phyloP scores from a whole-genome alignment of 2,329 filamentous ascomycete species.

The Pleochaeta shiraiana region DNA sequence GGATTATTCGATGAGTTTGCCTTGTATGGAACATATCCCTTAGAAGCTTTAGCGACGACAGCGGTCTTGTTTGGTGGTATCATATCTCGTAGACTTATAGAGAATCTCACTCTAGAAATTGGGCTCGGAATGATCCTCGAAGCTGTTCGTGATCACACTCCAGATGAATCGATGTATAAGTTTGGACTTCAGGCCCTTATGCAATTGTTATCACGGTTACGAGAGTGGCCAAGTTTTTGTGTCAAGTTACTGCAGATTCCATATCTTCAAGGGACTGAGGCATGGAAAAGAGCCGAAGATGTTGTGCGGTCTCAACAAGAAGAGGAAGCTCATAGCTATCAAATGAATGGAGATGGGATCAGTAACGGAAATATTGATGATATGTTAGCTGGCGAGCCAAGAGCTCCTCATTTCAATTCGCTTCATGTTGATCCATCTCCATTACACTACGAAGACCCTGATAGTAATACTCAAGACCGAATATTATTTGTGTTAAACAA shows the following conservation, averaged over 20 bases:
- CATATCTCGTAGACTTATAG: slow-evolving; percentile 81
- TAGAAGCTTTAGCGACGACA: slow-evolving; percentile 90
- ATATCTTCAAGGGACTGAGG: slow-evolving; percentile 63
- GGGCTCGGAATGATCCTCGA: slow-evolving; percentile 98
- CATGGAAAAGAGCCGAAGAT: slow-evolving; percentile 63
- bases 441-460: slow-evolving; percentile 55
- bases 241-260: slow-evolving; percentile 64
- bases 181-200: slow-evolving; percentile 91
- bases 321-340: slow-evolving; percentile 6
- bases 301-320: slow-evolving; percentile 48
- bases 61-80: slow-evolving; percentile 93
- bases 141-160: slow-evolving; percentile 64
- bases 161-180: slow-evolving; percentile 88
- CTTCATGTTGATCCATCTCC: slow-evolving; percentile 53
- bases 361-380: slow-evolving; percentile 54
- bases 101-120: slow-evolving; percentile 74
- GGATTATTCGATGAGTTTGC: slow-evolving; percentile 94
- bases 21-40: slow-evolving; percentile 84
- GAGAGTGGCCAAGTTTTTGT: slow-evolving; percentile 93
- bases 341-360: slow-evolving; percentile 26
- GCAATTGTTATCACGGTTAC: slow-evolving; percentile 61
- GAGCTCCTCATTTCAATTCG: slow-evolving; percentile 51
- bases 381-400: slow-evolving; percentile 32
- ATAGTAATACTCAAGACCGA: slow-evolving; percentile 70
- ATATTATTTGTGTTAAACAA: slow-evolving; percentile 96